Evolutionary conservation across 805 yeast genomes (phyloP), one percentile per base, ranked within the genome.

Genomic region (Spencermartinsiella europaea): DNA sequence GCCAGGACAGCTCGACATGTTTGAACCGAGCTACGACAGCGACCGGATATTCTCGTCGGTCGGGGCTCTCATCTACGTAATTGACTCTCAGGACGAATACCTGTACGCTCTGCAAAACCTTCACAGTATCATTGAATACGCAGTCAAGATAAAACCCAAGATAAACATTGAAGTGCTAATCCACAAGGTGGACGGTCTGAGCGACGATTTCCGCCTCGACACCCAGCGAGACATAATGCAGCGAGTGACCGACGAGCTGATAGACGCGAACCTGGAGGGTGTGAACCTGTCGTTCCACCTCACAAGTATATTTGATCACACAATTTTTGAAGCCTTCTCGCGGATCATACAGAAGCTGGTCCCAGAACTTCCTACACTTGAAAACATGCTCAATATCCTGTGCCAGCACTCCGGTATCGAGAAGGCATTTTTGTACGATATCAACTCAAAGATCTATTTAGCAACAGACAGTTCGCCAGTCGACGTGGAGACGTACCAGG

Each of bases 201-300:
- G 88, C 46, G 99, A 93, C 59, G 99, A 93, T 64, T 93, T 86
- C 64, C 75, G 96, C 50, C 74, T 88, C 43, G 99, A 93, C 63
- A 93, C 96, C 8, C 96, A 90, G 62, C 76, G 98, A 60, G 98
- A 93, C 62, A 93, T 93, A 46, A 89, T 88, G 87, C 96, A 90
- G 63, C 73, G 98, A 54, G 88, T 91, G 0, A 95, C 95, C 8
- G 98, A 93, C 65, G 97, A 90, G 61, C 72, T 93, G 34, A 71
- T 85, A 48, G 98, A 90, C 60, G 76, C 85, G 53, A 97, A 96
- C 0, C 70, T 90, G 28, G 95, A 89, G 59, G 95, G 93, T 19
- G 95, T 89, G 15, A 93, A 88, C 60, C 85, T 91, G 1, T 81
- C 91, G 2, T 93, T 88, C 65, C 93, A 93, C 64, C 72, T 88